phyloP scores from a whole-genome alignment of 1,284 basidiomycete genomes.

The Schizopora paradoxa region DNA sequence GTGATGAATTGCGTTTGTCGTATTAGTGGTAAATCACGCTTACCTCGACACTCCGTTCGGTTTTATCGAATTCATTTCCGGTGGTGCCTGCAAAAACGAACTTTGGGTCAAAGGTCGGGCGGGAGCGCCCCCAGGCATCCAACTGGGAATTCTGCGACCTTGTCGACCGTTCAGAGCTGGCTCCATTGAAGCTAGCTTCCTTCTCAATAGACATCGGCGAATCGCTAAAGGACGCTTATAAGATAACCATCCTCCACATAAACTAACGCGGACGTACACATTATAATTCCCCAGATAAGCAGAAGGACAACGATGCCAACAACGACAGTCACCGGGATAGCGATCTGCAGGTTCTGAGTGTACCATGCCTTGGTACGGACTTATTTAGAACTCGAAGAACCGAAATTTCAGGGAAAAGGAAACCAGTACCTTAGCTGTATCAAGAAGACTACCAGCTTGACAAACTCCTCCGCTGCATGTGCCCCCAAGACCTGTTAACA shows the following conservation, averaged over 20 bases:
- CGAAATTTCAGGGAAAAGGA: background rate
- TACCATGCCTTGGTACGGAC: constrained; percentile 55
- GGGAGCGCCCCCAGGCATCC: constrained; percentile 3
- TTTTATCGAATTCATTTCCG: background rate
- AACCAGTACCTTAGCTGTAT: constrained; percentile 52
- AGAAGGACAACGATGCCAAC: constrained; percentile 58
- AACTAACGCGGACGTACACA: constrained; percentile 18
- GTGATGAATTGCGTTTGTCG: constrained; percentile 1
- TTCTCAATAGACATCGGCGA: constrained; percentile 4
- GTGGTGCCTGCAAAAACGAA: background rate
- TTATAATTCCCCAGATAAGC: constrained; percentile 38
- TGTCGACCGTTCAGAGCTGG: constrained; percentile 8
- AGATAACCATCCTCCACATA: background rate
- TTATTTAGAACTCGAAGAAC: constrained; percentile 2
- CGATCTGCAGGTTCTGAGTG: constrained; percentile 69
- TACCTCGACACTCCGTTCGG: background rate
- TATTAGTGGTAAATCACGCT: background rate
- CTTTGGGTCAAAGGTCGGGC: background rate
- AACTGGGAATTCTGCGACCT: constrained; percentile 8
- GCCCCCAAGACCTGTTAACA: constrained; percentile 58
- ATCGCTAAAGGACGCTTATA: constrained; percentile 5
- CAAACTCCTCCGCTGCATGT: constrained; percentile 65
- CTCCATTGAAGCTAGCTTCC: constrained; percentile 8
- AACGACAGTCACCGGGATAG: constrained; percentile 76
- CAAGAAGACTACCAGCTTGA: constrained; percentile 55